A percentile compares a stretch with the other conserved stretches of the same genome.
Conservation (phyloP, 495 filamentous ascomycete genomes). For the Talaromyces wortmannii region DNA sequence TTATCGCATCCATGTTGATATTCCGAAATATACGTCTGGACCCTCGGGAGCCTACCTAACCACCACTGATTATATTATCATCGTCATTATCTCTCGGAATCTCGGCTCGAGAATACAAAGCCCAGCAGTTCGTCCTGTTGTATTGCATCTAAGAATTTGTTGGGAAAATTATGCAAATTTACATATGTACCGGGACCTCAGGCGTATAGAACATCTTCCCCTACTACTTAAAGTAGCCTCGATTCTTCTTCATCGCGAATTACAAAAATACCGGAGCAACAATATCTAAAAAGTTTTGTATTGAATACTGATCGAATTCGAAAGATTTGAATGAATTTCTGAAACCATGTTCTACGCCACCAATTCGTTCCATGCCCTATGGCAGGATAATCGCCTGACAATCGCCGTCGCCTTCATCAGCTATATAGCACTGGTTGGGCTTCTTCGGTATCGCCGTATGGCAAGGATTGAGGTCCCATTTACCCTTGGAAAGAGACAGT, state of each 20-base stretch:
- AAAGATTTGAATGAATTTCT: not conserved
- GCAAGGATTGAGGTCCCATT: slow-evolving; percentile 8
- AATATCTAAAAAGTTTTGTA: not conserved
- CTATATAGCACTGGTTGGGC: slow-evolving; percentile 4
- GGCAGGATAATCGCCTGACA: not conserved
- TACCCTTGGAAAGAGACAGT: slow-evolving; percentile 8
- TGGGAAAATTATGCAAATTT: not conserved
- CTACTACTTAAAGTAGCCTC: not conserved
- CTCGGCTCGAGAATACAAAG: not conserved
- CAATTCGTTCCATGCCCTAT: not conserved
- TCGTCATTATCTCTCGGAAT: not conserved
- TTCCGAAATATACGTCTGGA: not conserved
- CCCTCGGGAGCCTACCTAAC: not conserved
- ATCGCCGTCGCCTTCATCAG: not conserved
- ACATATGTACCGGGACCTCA: no score
- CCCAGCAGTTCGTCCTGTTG: not conserved
- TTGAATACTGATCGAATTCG: not conserved
- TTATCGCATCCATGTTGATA: not conserved
- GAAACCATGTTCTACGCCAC: not conserved
- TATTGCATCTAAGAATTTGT: not conserved
- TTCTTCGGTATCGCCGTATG: slow-evolving; percentile 12
- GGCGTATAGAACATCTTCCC: not conserved
- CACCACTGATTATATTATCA: not conserved
- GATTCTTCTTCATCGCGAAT: not conserved
- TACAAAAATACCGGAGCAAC: not conserved